These are phyloP conservation scores for Gaeumannomyces tritici DNA, from an alignment of 2,329 filamentous ascomycete species.

Conservation along the genomic window DNA sequence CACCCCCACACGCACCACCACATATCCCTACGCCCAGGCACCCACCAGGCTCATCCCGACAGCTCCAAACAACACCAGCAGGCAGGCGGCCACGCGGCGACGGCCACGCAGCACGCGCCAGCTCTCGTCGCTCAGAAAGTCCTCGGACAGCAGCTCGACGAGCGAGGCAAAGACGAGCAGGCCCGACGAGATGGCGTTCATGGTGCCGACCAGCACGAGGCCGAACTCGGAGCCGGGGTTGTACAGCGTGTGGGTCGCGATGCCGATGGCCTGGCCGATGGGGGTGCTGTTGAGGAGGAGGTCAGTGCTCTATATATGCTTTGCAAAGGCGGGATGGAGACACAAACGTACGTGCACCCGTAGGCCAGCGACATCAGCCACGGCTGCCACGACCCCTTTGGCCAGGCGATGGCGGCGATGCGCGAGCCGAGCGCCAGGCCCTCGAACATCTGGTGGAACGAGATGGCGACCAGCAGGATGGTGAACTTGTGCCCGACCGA, in stretches of 20 bases:
- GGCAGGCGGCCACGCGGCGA: conserved; percentile 42
- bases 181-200: conserved; percentile 65
- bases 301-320: neutral
- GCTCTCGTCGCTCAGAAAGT: conserved; percentile 58
- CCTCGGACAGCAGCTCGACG: conserved; percentile 62
- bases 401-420: conserved; percentile 46
- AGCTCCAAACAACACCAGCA: conserved; percentile 48
- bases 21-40: conserved; percentile 40
- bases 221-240: conserved; percentile 57
- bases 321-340: neutral
- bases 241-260: conserved; percentile 61
- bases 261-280: conserved; percentile 63
- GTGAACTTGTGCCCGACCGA: conserved; percentile 68
- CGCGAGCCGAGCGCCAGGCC: conserved; percentile 56
- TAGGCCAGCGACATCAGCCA: conserved; percentile 50
- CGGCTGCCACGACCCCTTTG: conserved; percentile 31
- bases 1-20: neutral
- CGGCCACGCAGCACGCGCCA: conserved; percentile 45
- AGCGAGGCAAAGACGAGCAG: conserved; percentile 63
- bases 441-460: conserved; percentile 56
- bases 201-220: conserved; percentile 61
- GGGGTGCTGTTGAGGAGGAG: conserved; percentile 42
- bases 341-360: conserved; percentile 36
- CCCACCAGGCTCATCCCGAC: conserved; percentile 55
- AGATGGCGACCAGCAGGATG: conserved; percentile 69